Evolutionary conservation across 495 filamentous ascomycete species (phyloP).

Genomic region (Penicillium samsonianum): DNA sequence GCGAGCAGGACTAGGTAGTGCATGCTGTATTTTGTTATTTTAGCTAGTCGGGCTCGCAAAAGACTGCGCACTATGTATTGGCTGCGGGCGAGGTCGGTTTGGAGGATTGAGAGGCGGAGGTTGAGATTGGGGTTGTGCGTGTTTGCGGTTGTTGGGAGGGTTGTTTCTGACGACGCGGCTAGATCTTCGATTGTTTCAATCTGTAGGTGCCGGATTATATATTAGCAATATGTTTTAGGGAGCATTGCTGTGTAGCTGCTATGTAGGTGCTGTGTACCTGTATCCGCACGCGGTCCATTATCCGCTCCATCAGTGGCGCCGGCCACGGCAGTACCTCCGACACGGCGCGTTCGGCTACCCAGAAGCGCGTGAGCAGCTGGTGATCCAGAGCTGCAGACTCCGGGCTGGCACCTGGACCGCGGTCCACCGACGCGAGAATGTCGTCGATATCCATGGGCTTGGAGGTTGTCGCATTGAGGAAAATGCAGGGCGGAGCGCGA

Average conservation of each 20-base stretch:
- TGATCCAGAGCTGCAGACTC: conserved; percentile 70
- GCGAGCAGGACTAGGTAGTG: conserved; percentile 43
- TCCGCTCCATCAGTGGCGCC: conserved; percentile 66
- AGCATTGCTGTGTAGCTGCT: not conserved
- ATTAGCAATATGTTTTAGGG: not conserved
- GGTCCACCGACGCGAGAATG: conserved; percentile 80
- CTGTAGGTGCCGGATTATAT: conserved; percentile 30
- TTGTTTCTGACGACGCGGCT: conserved; percentile 52
- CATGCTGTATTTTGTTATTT: conserved; percentile 54
- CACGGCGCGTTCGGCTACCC: conserved; percentile 86
- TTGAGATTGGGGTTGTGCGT: conserved; percentile 84
- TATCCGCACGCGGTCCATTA: conserved; percentile 69
- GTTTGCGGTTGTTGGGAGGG: conserved; percentile 43
- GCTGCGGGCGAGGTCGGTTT: conserved; percentile 92
- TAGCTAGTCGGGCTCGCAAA: conserved; percentile 80
- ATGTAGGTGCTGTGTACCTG: conserved; percentile 49
- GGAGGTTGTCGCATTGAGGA: conserved; percentile 7
- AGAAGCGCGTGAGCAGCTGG: conserved; percentile 84
- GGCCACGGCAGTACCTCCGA: conserved; percentile 80
- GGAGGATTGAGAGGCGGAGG: conserved; percentile 89
- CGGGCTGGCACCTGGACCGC: conserved; percentile 52
- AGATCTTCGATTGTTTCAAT: conserved; percentile 74
- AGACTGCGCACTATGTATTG: conserved; percentile 88
- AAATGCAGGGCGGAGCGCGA: conserved; percentile 20
- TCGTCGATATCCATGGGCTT: conserved; percentile 80